phyloP scores from a whole-genome alignment of 2,329 filamentous ascomycete genomes.

The Cercospora zeae-maydis region DNA sequence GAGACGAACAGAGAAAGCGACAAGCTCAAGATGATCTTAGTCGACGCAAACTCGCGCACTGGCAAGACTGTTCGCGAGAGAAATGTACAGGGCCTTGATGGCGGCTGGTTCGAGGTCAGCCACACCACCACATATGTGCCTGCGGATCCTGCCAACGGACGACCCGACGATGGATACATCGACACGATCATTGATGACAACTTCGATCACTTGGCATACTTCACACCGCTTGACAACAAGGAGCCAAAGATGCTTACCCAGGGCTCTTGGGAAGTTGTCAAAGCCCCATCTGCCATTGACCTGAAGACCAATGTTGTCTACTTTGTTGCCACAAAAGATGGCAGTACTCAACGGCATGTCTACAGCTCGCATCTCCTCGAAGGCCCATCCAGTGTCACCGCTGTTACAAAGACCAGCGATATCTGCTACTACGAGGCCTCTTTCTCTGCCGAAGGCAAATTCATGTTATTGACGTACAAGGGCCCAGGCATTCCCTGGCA shows the following conservation, averaged over 20 bases:
- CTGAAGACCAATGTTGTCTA: constrained; percentile 84
- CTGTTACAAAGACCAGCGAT: constrained; percentile 68
- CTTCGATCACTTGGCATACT: constrained; percentile 90
- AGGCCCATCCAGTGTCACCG: constrained; percentile 55
- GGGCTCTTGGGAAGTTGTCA: constrained; percentile 87
- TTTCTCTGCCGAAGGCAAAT: constrained; percentile 79
- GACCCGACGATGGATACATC: constrained; percentile 79
- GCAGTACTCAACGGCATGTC: constrained; percentile 83
- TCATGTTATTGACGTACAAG: constrained; percentile 75
- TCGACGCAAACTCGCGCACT: constrained; percentile 70
- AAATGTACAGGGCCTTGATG: constrained; percentile 80
- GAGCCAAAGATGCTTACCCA: constrained; percentile 82
- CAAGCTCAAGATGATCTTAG: constrained; percentile 77
- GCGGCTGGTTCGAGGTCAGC: constrained; percentile 95
- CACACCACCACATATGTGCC: constrained; percentile 83
- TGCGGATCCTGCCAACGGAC: constrained; percentile 69
- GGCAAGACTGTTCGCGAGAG: constrained; percentile 76
- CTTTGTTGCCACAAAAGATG: constrained; percentile 81
- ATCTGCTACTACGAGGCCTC: constrained; percentile 78
- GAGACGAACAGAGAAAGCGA: constrained; percentile 95
- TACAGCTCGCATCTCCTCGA: constrained; percentile 87
- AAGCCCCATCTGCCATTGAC: constrained; percentile 80
- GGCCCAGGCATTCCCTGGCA: constrained; percentile 89
- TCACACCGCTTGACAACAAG: constrained; percentile 77
- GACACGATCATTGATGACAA: constrained; percentile 84